phyloP scores from a whole-genome alignment of 176 grass and related monocot species.

The Poa pratensis region DNA sequence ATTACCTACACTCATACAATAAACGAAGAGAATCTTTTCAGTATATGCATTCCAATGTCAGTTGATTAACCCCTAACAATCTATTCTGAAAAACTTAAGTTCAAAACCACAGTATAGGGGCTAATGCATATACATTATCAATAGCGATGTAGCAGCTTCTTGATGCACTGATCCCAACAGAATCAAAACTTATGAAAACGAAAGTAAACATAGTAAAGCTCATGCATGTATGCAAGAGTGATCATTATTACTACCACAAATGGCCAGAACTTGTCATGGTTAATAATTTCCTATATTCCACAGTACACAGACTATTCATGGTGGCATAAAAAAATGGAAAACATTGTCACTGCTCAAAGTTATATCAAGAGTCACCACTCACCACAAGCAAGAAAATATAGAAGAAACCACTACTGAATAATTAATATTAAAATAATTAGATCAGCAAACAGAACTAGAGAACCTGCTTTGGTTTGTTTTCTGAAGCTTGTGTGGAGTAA shows the following conservation, averaged over 20 bases:
- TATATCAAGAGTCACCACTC: conserved; percentile 6
- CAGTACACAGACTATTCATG: neutral
- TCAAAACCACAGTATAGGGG: neutral
- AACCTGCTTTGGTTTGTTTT: conserved; percentile 80
- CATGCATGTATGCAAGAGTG: conserved; percentile 14
- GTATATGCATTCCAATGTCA: conserved; percentile 18
- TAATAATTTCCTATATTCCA: conserved; percentile 20
- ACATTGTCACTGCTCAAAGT: neutral
- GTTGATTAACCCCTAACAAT: conserved; percentile 12
- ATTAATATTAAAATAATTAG: neutral
- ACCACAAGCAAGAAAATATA: conserved; percentile 22
- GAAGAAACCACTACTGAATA: neutral
- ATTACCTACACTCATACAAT: neutral
- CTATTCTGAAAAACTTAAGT: conserved; percentile 8
- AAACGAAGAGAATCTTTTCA: neutral
- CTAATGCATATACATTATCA: conserved; percentile 26
- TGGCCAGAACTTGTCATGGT: neutral
- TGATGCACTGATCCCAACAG: neutral
- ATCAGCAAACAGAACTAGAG: conserved; percentile 16
- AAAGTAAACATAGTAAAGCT: conserved; percentile 20
- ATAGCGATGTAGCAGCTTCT: neutral
- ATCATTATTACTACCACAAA: conserved; percentile 4
- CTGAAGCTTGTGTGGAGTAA: conserved; percentile 82
- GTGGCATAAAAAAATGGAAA: conserved; percentile 12
- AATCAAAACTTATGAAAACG: neutral